Evolutionary conservation across 2,329 filamentous ascomycete species (phyloP).

Genomic region (Mollisiaceae sp.): DNA sequence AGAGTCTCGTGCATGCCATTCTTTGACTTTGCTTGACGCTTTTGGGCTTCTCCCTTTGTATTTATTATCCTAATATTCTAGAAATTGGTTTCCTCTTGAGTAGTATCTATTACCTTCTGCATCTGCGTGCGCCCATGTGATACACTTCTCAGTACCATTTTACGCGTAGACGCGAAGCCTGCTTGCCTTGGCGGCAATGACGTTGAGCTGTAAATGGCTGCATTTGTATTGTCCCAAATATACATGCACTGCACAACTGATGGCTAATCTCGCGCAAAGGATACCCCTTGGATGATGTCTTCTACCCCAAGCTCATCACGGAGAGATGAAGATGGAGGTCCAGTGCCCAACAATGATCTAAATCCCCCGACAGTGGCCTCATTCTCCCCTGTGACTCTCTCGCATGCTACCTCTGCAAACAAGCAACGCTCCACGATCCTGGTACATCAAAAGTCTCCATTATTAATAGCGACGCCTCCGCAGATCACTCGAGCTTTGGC

Average conservation of each 20-base stretch:
- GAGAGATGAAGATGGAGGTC: conserved; percentile 37
- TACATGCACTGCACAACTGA: not conserved
- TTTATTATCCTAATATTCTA: conserved; percentile 5
- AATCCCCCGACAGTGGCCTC: conserved; percentile 79
- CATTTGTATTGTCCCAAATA: conserved; percentile 40
- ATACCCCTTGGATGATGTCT: conserved; percentile 46
- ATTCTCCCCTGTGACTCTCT: conserved; percentile 85
- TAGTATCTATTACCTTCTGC: not conserved
- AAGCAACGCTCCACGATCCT: conserved; percentile 89
- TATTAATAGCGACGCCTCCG: conserved; percentile 90
- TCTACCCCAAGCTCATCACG: conserved; percentile 37
- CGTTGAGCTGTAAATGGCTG: conserved; percentile 41
- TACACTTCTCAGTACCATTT: not conserved
- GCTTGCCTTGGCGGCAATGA: conserved; percentile 39
- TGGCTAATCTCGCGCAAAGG: conserved; percentile 31
- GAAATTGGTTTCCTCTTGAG: not conserved
- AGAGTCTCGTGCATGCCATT: conserved; percentile 8
- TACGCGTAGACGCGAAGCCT: conserved; percentile 22
- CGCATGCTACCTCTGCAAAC: conserved; percentile 63
- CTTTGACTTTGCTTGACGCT: not conserved
- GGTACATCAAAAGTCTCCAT: conserved; percentile 93
- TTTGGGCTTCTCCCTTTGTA: not conserved
- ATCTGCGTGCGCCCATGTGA: not conserved
- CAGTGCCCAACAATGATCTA: conserved; percentile 42
- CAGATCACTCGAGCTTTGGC: conserved; percentile 93